Evolutionary conservation across 306 rosid species (phyloP).

Genomic region (Cucumis melo): DNA sequence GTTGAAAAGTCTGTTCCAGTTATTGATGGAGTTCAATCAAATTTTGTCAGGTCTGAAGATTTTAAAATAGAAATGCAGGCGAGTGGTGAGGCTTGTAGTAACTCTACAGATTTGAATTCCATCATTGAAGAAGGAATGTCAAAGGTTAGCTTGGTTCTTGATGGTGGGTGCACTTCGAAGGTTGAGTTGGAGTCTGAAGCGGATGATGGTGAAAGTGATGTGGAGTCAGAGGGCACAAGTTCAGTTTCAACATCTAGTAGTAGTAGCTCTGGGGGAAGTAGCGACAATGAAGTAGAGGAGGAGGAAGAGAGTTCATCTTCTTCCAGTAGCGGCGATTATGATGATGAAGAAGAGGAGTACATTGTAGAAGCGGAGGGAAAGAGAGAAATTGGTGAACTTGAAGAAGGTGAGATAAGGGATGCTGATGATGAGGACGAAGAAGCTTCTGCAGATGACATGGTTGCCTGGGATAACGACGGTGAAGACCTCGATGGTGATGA

Average conservation of each 20-base stretch:
- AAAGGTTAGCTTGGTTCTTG: constrained; percentile 32
- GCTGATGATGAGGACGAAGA: constrained; percentile 11
- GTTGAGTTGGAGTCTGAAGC: neutral
- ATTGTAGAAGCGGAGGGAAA: neutral
- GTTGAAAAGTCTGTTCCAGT: neutral
- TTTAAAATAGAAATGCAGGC: neutral
- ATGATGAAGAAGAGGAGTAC: constrained; percentile 1
- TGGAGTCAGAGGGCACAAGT: constrained; percentile 25
- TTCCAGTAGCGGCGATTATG: neutral
- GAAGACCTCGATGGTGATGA: neutral
- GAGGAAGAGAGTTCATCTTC: neutral
- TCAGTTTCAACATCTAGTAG: constrained; percentile 20
- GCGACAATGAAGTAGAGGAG: constrained; percentile 7
- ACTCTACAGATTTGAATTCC: constrained; percentile 9
- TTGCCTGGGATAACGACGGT: constrained; percentile 2
- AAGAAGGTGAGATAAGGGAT: constrained; percentile 65
- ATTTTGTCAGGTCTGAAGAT: neutral
- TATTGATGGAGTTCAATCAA: neutral
- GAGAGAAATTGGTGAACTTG: constrained; percentile 22
- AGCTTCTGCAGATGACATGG: constrained; percentile 8
- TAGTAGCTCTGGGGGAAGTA: constrained; percentile 6
- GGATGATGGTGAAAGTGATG: constrained; percentile 22
- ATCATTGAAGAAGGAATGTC: constrained; percentile 30
- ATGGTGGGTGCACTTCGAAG: constrained; percentile 9
- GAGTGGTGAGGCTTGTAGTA: constrained; percentile 5